phyloP scores from a whole-genome alignment of 2,329 filamentous ascomycete genomes.

The Lecanoromycetidae sp. region DNA sequence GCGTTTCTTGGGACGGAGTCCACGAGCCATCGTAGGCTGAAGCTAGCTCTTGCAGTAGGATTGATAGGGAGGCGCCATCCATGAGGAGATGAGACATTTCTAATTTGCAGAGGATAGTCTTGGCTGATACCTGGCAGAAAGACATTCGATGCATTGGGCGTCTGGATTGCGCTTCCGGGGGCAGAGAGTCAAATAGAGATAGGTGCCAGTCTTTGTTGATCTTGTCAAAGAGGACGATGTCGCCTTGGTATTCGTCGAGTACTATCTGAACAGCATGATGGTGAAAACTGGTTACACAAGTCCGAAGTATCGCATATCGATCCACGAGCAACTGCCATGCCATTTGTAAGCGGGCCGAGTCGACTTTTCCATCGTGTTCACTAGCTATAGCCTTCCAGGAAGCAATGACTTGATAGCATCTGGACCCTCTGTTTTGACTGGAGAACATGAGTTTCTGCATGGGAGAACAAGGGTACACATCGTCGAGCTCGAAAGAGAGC shows the following conservation, averaged over 20 bases:
- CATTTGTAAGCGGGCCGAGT: conserved; percentile 2
- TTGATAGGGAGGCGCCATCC: conserved; percentile 15
- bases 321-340: conserved; percentile 17
- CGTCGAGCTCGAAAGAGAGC: conserved; percentile 30
- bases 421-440: conserved; percentile 7
- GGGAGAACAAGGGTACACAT: conserved; percentile 21
- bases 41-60: conserved; percentile 13
- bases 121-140: conserved; percentile 4
- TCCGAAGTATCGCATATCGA: conserved; percentile 17
- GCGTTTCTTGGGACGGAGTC: conserved; percentile 22
- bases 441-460: conserved; percentile 18
- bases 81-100: conserved; percentile 15
- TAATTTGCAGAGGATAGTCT: conserved; percentile 9
- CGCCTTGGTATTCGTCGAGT: conserved; percentile 12
- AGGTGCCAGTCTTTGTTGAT: conserved; percentile 7
- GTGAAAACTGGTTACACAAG: conserved; percentile 14
- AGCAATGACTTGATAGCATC: conserved; percentile 14
- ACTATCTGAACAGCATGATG: conserved; percentile 6
- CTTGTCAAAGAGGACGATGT: conserved; percentile 1
- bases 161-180: too few relatives aligned
- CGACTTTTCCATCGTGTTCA: neutral
- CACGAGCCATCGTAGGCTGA: conserved; percentile 23
- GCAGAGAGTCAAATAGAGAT: too few relatives aligned
- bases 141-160: conserved; percentile 13
- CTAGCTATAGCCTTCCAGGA: conserved; percentile 9